phyloP scores from a whole-genome alignment of 805 yeast genomes.

The Saccharomycopsis amapae region DNA sequence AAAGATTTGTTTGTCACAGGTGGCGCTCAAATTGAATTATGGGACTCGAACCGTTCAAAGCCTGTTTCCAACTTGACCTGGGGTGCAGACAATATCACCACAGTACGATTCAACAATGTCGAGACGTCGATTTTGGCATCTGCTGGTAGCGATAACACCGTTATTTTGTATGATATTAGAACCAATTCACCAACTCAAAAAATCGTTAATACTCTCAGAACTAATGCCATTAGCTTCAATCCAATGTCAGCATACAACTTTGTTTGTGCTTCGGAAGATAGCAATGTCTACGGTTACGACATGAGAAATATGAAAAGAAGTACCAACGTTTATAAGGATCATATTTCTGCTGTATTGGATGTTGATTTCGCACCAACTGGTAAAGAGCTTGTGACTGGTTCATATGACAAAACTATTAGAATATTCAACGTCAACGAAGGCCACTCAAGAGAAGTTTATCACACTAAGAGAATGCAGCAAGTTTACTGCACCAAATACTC shows the following conservation, averaged over 20 bases:
- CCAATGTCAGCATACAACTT: conserved; percentile 96
- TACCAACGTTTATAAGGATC: conserved; percentile 84
- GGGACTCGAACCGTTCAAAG: conserved; percentile 80
- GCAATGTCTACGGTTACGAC: conserved; percentile 89
- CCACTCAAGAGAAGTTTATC: conserved; percentile 91
- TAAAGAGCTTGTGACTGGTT: conserved; percentile 89
- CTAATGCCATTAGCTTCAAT: conserved; percentile 88
- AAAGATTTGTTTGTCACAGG: conserved; percentile 82
- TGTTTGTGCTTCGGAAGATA: conserved; percentile 91
- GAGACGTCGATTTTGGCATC: conserved; percentile 87
- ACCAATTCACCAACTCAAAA: conserved; percentile 91
- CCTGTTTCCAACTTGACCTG: conserved; percentile 76
- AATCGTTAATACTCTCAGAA: conserved; percentile 71
- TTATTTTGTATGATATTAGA: conserved; percentile 84
- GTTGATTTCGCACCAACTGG: conserved; percentile 97
- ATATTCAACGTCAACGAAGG: conserved; percentile 72
- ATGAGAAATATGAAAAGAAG: conserved; percentile 87
- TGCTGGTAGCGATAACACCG: conserved; percentile 84
- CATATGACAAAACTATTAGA: conserved; percentile 89
- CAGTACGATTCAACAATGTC: conserved; percentile 81
- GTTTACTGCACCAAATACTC: conserved; percentile 78
- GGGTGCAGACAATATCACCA: conserved; percentile 90
- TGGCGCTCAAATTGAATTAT: conserved; percentile 81
- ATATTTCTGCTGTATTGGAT: conserved; percentile 91
- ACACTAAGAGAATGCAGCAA: conserved; percentile 96